Percentiles rank a stretch among this genome's conserved stretches.
These are phyloP conservation scores for Rhytidiadelphus loreus DNA, from an alignment of 225 moss, liverwort and hornwort genomes.

Conservation along the genomic window DNA sequence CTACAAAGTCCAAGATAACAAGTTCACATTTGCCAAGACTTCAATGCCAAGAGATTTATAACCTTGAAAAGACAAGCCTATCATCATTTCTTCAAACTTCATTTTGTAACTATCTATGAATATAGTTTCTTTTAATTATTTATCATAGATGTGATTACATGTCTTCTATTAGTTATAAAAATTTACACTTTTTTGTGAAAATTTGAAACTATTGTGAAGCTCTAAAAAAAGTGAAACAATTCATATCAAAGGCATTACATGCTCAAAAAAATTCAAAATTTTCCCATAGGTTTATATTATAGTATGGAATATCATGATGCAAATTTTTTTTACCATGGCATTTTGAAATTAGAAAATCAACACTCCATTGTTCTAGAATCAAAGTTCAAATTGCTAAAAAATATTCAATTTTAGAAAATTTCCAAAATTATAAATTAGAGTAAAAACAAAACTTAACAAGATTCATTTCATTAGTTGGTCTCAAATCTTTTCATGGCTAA, in stretches of 20 bases:
- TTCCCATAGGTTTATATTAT: background rate
- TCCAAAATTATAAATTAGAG: rapidly evolving
- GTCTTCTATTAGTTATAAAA: background rate
- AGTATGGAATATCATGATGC: rapidly evolving
- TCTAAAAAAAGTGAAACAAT: background rate
- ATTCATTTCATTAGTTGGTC: background rate
- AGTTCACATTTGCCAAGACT: background rate
- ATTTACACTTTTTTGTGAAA: background rate
- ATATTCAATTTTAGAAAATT: no score
- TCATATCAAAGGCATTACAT: background rate
- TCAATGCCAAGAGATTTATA: background rate
- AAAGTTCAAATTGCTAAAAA: background rate
- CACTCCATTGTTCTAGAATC: rapidly evolving
- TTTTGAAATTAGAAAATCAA: background rate
- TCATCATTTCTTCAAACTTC: background rate
- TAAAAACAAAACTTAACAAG: background rate
- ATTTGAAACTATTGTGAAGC: background rate
- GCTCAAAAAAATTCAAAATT: background rate
- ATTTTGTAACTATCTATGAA: background rate
- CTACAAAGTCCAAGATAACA: background rate
- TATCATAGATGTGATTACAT: rapidly evolving
- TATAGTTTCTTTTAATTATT: background rate
- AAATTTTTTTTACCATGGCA: background rate
- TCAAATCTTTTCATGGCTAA: background rate
- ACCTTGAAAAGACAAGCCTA: rapidly evolving